phyloP scores from a whole-genome alignment of 2,329 filamentous ascomycete genomes.

The Diplodia corticola region DNA sequence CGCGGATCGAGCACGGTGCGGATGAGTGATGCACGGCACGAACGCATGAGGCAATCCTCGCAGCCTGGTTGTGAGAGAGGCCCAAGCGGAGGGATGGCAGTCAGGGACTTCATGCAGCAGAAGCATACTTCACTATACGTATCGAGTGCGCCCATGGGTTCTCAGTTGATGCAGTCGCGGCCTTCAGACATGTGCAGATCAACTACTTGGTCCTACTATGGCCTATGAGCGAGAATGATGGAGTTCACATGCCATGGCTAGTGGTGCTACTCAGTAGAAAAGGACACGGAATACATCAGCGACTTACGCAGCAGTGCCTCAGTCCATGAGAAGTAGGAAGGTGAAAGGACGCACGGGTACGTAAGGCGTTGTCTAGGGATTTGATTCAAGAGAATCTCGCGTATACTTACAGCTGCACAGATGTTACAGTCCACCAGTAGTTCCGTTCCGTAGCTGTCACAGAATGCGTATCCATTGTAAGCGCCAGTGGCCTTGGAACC shows the following conservation, averaged over 20 bases:
- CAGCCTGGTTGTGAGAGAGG: background rate
- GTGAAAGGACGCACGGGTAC: background rate
- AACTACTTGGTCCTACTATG: background rate
- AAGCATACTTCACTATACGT: background rate
- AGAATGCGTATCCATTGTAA: no score
- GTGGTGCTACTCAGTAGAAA: background rate
- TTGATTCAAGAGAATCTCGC: no score
- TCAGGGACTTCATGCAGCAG: background rate
- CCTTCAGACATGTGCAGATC: background rate
- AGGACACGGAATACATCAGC: background rate
- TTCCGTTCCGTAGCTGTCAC: no score
- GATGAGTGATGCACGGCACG: background rate
- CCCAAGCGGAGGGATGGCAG: background rate
- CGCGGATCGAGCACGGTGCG: background rate
- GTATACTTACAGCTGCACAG: no score
- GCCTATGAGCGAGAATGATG: background rate
- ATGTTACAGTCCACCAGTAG: no score
- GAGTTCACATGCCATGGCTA: background rate
- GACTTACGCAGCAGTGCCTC: background rate
- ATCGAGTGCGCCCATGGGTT: background rate
- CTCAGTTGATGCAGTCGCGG: background rate
- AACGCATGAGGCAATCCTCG: background rate
- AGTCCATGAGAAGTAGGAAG: background rate
- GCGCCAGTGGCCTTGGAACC: no score
- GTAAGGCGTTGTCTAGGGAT: no score